Conservation (phyloP, 768 basidiomycete species). For the Leccinum variicolor region DNA sequence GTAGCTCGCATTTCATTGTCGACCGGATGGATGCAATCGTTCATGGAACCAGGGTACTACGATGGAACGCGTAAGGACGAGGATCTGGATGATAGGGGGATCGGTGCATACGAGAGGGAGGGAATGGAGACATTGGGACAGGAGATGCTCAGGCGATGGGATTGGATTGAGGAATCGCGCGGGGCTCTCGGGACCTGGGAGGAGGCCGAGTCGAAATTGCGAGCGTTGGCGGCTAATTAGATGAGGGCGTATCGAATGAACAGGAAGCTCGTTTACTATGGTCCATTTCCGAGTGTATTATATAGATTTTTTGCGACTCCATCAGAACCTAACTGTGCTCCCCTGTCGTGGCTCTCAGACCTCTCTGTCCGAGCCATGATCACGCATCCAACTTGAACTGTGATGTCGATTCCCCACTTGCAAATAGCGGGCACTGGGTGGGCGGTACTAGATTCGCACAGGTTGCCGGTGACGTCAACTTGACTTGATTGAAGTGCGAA, state of each 20-base stretch:
- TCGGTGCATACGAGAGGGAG: slow-evolving; percentile 12
- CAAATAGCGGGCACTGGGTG: too few species aligned
- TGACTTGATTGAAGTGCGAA: slow-evolving; percentile 10
- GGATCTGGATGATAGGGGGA: slow-evolving; percentile 5
- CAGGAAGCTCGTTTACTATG: neutral
- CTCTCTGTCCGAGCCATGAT: too few species aligned
- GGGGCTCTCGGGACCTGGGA: slow-evolving; percentile 14
- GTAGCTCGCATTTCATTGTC: slow-evolving; percentile 16
- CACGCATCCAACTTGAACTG: too few species aligned
- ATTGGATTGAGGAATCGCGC: slow-evolving; percentile 8
- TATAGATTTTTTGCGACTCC: too few species aligned
- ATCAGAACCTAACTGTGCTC: too few species aligned
- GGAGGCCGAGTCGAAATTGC: slow-evolving; percentile 13
- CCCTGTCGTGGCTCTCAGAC: too few species aligned
- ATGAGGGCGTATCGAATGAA: neutral
- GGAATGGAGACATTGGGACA: slow-evolving; percentile 15
- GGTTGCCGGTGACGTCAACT: too few species aligned
- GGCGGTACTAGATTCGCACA: too few species aligned
- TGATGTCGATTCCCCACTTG: too few species aligned
- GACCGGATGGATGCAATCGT: neutral
- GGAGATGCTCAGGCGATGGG: slow-evolving; percentile 15
- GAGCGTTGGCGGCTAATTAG: neutral
- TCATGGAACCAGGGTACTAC: slow-evolving; percentile 19
- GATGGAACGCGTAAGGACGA: slow-evolving; percentile 15
- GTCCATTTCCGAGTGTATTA: neutral